phyloP scores from a whole-genome alignment of 495 filamentous ascomycete genomes.

The Recurvomyces mirabilis region DNA sequence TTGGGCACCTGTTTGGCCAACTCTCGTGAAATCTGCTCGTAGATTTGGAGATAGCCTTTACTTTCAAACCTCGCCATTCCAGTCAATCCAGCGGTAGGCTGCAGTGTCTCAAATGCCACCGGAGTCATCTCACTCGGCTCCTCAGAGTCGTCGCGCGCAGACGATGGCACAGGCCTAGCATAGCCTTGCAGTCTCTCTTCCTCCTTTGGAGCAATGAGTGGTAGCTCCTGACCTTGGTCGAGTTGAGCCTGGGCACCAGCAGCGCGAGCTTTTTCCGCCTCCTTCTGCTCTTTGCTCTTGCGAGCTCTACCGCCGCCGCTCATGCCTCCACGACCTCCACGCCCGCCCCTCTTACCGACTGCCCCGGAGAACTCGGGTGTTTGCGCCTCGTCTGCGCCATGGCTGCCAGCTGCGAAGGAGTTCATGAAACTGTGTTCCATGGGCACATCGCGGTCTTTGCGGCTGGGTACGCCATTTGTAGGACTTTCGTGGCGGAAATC shows the following conservation, averaged over 20 bases:
- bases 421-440: slow-evolving; percentile 81
- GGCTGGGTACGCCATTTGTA: slow-evolving; percentile 42
- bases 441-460: slow-evolving; percentile 37
- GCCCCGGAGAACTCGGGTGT: slow-evolving; percentile 10
- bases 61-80: slow-evolving; percentile 22
- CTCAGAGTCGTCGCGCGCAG: slow-evolving; percentile 24
- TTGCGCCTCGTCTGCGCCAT: slow-evolving; percentile 28
- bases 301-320: slow-evolving; percentile 48
- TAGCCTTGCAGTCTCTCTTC: slow-evolving; percentile 43
- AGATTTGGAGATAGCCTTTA: slow-evolving; percentile 92
- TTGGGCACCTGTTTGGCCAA: slow-evolving; percentile 92
- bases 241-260: slow-evolving; percentile 78
- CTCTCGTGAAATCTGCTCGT: slow-evolving; percentile 96
- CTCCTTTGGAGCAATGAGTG: slow-evolving; percentile 51
- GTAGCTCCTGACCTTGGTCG: slow-evolving; percentile 68
- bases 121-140: slow-evolving; percentile 12
- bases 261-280: slow-evolving; percentile 86
- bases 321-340: slow-evolving; percentile 43
- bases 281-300: slow-evolving; percentile 94
- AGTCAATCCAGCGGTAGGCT: slow-evolving; percentile 11
- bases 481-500: slow-evolving; percentile 60
- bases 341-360: not conserved
- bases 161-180: not conserved
- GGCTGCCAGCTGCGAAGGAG: slow-evolving; percentile 59
- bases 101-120: slow-evolving; percentile 4